Evolutionary conservation across 2,329 filamentous ascomycete genomes (phyloP).

Genomic region (Amauroascus niger): DNA sequence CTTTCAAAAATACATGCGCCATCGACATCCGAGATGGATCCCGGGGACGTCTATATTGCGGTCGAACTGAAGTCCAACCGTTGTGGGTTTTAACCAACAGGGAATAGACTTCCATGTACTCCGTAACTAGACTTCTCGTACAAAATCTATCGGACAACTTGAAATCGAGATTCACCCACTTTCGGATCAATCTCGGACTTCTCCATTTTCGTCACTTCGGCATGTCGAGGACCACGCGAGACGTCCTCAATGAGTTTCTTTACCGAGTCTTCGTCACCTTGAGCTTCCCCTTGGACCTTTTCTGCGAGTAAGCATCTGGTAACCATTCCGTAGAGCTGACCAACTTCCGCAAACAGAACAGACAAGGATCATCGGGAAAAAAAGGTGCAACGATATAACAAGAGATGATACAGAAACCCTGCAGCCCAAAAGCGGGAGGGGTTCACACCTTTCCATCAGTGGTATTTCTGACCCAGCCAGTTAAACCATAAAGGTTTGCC

Average conservation of each 20-base stretch:
- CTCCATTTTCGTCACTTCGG: conserved; percentile 65
- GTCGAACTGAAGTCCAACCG: neutral
- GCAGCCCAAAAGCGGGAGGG: neutral
- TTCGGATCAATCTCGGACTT: conserved; percentile 56
- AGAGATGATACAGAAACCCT: no score
- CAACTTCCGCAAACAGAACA: neutral
- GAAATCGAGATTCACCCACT: conserved; percentile 59
- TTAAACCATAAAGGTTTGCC: conserved; percentile 37
- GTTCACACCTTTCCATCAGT: conserved; percentile 35
- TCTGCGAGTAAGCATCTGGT: neutral
- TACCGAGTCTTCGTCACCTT: conserved; percentile 59
- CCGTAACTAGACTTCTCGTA: no score
- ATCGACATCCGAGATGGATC: no score
- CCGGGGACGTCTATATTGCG: no score
- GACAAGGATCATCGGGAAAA: neutral
- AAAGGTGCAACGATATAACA: no score
- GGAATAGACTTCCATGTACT: conserved; percentile 1
- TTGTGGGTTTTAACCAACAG: neutral
- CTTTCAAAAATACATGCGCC: no score
- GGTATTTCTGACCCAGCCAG: conserved; percentile 43
- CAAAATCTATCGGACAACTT: conserved; percentile 30
- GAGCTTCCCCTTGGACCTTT: conserved; percentile 82
- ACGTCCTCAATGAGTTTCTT: conserved; percentile 64
- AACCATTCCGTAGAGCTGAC: neutral
- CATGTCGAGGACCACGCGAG: conserved; percentile 60